These are phyloP conservation scores for Claviceps pazoutovae DNA, from an alignment of 2,329 filamentous ascomycete genomes.

Conservation along the genomic window DNA sequence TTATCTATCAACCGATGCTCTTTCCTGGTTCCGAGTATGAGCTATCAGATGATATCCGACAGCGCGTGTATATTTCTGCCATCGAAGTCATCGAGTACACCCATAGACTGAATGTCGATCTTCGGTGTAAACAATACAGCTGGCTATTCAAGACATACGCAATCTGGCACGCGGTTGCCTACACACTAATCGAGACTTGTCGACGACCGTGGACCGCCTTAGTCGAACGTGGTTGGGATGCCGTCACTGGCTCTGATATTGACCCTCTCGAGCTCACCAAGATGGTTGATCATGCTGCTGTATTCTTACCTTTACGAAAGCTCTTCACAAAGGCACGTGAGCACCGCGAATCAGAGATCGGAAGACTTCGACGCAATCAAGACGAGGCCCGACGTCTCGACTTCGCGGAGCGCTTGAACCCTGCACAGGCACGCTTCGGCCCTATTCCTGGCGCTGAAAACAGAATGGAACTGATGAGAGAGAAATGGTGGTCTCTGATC, in stretches of 20 bases:
- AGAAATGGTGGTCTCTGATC: constrained; percentile 39
- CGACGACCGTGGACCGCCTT: constrained; percentile 35
- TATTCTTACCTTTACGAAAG: constrained; percentile 40
- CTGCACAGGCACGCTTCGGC: constrained; percentile 31
- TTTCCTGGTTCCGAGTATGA: constrained; percentile 41
- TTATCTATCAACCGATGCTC: constrained; percentile 62
- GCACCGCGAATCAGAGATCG: constrained; percentile 37
- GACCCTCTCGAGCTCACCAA: constrained; percentile 30
- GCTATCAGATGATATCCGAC: constrained; percentile 47
- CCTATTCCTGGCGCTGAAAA: constrained; percentile 32
- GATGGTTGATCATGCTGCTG: constrained; percentile 30
- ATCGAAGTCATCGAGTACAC: constrained; percentile 62
- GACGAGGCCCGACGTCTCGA: constrained; percentile 36
- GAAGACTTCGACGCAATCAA: constrained; percentile 32
- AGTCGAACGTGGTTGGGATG: constrained; percentile 36
- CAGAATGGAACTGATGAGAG: constrained; percentile 29
- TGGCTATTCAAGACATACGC: constrained; percentile 39
- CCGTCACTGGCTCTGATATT: constrained; percentile 25
- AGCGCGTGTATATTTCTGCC: constrained; percentile 57
- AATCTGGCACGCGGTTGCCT: constrained; percentile 37
- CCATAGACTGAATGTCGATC: constrained; percentile 49
- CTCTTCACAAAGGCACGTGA: constrained; percentile 37
- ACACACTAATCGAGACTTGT: constrained; percentile 31
- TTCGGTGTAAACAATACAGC: constrained; percentile 28
- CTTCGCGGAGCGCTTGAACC: constrained; percentile 30